Percentiles rank a stretch among this genome's conserved stretches.
These are phyloP conservation scores for Ceratocystis huliohia DNA, from an alignment of 2,329 filamentous ascomycete genomes.

Conservation along the genomic window DNA sequence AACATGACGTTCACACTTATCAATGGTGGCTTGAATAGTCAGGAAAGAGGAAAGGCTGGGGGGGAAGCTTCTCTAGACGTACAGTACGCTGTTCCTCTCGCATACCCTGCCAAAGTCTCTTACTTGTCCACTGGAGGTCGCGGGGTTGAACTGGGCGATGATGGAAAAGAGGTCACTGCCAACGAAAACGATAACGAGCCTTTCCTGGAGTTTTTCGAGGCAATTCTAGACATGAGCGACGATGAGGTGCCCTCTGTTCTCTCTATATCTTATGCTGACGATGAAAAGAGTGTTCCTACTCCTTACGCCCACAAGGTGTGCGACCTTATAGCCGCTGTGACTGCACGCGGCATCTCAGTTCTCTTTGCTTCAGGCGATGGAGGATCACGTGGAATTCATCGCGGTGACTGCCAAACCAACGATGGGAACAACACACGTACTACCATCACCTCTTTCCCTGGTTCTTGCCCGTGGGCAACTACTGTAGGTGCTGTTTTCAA, in stretches of 20 bases:
- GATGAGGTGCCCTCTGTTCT: conserved; percentile 42
- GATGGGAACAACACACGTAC: conserved; percentile 43
- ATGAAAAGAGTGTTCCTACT: conserved; percentile 42
- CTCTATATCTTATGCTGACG: conserved; percentile 46
- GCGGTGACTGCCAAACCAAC: conserved; percentile 44
- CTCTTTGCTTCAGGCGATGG: conserved; percentile 41
- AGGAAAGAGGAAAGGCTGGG: conserved; percentile 30
- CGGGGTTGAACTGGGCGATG: conserved; percentile 31
- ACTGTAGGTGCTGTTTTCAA: conserved; percentile 47
- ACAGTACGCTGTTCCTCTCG: conserved; percentile 36
- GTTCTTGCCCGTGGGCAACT: conserved; percentile 56
- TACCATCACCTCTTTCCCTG: conserved; percentile 51
- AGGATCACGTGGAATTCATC: conserved; percentile 33
- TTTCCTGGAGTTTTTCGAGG: conserved; percentile 42
- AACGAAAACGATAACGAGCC: conserved; percentile 40
- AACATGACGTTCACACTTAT: conserved; percentile 33
- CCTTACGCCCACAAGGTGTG: conserved; percentile 42
- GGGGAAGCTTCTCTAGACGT: conserved; percentile 38
- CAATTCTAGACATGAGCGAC: conserved; percentile 35
- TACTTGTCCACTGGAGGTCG: conserved; percentile 37
- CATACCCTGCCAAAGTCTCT: conserved; percentile 33
- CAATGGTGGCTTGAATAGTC: conserved; percentile 35
- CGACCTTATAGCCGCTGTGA: conserved; percentile 40
- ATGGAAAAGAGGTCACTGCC: conserved; percentile 28
- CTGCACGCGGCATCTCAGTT: conserved; percentile 40